Evolutionary conservation across 2,329 filamentous ascomycete genomes (phyloP).

Genomic region (Pseudogymnoascus sp.): DNA sequence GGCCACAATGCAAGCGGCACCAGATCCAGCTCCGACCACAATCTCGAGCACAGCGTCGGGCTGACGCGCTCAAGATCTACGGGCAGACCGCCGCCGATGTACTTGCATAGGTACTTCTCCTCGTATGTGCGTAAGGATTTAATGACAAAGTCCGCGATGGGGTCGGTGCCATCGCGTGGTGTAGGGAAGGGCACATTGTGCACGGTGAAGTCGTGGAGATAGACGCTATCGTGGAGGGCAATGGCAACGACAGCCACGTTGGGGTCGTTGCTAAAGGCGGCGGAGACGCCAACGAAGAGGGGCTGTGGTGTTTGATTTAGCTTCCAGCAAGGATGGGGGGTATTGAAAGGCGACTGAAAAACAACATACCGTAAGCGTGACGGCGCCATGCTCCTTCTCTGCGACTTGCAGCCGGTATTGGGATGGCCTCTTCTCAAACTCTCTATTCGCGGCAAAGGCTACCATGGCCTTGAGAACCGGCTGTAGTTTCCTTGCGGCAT

Average conservation of each 20-base stretch:
- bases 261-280: slow-evolving; percentile 39
- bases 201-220: slow-evolving; percentile 64
- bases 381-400: neutral
- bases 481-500: neutral
- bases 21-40: slow-evolving; percentile 71
- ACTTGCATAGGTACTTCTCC: slow-evolving; percentile 59
- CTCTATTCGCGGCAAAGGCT: neutral
- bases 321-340: neutral
- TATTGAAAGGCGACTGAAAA: neutral
- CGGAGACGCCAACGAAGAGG: slow-evolving; percentile 55
- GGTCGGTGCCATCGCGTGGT: slow-evolving; percentile 34
- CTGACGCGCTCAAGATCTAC: slow-evolving; percentile 48
- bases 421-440: slow-evolving; percentile 3
- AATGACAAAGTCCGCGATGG: slow-evolving; percentile 53
- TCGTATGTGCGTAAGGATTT: slow-evolving; percentile 49
- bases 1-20: slow-evolving; percentile 58
- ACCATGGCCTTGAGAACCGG: slow-evolving; percentile 7
- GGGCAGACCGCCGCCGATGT: slow-evolving; percentile 65
- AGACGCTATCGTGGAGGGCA: slow-evolving; percentile 64
- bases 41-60: slow-evolving; percentile 56
- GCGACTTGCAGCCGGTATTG: neutral
- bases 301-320: slow-evolving; percentile 32
- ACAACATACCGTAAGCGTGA: neutral
- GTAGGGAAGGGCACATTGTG: slow-evolving; percentile 43
- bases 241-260: slow-evolving; percentile 50